Evolutionary conservation across 2,329 filamentous ascomycete genomes (phyloP), one percentile per base, ranked within the genome.

Genomic region (Neobulgaria alba): DNA sequence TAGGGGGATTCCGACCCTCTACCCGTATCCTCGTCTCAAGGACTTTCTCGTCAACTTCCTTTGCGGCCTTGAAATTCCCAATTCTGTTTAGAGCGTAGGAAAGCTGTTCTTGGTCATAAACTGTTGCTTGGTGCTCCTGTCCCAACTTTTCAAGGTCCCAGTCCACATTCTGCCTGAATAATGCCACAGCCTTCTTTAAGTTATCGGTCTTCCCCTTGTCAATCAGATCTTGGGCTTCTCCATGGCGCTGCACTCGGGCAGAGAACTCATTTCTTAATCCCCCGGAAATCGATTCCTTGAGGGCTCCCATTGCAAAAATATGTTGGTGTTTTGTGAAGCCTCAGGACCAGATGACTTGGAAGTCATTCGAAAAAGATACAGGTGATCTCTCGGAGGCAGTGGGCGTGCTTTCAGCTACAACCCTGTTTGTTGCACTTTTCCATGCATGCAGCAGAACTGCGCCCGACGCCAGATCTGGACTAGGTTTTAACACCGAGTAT

Each of bases 101-200:
- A 3, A 45, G 33, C 7, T 32, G 26, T 18, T 45, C 43, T 32
- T 45, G 36, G 19, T 45, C 38, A 7, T 32, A 45, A 2, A 45
- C 38, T 10, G 43, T 42, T 3, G 32, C 32, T 7, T 33, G 36
- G 23, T 45, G 43, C 4, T 45, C 35, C 10, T 29, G 33, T 17
- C 39, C 43, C 8, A 45, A 17, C 10, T 19, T 34, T 14, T 38
- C 26, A 15, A 42, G 39, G 36, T 39, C 39, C 43, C 43, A 45
- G 19, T 42, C 33, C n/a, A 45, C 30, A 30, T 45, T 45, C 17
- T 42, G 20, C 16, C 36, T 35, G 14, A 36, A 38, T 5, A 45
- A 15, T 2, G 39, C 15, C 3, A 42, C 21, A 18, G 36, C 36
- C n/a, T n/a, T n/a, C n/a, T n/a, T n/a, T n/a, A n/a, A n/a, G 2